Conservation (phyloP, 2,329 filamentous ascomycete species). For the Bipolaris zeicola region DNA sequence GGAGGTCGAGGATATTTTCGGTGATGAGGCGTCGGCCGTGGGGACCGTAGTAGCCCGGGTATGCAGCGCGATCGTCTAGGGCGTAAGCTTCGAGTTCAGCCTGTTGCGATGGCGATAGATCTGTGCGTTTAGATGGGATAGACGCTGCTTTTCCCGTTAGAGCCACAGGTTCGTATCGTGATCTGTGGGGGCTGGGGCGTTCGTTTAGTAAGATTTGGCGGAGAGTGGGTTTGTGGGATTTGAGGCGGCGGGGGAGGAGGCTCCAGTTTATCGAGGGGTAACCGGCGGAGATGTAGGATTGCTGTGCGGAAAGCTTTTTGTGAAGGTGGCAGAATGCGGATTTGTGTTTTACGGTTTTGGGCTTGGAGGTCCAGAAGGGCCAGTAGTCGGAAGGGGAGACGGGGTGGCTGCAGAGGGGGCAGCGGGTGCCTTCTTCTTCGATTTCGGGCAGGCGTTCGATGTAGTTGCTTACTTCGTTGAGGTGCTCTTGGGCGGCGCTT, state of each 20-base stretch:
- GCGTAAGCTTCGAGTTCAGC: constrained; percentile 36
- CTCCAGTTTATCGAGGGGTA: constrained; percentile 78
- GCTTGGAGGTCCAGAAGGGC: constrained; percentile 42
- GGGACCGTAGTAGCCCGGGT: constrained; percentile 79
- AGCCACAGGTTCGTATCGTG: constrained; percentile 29
- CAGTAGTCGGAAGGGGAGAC: constrained; percentile 64
- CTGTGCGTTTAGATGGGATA: constrained; percentile 43
- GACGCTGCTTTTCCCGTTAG: constrained; percentile 35
- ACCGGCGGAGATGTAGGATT: constrained; percentile 57
- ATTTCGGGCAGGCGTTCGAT: constrained; percentile 23
- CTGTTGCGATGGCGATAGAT: constrained; percentile 50
- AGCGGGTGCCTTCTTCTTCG: constrained; percentile 46
- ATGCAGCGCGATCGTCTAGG: constrained; percentile 25
- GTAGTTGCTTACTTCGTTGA: constrained; percentile 26
- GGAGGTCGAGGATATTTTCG: constrained; percentile 44
- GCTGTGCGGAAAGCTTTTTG: constrained; percentile 35
- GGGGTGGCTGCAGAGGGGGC: constrained; percentile 69
- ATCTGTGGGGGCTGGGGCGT: constrained; percentile 17
- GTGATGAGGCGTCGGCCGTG: constrained; percentile 75
- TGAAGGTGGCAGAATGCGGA: constrained; percentile 47
- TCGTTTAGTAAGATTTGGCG: constrained; percentile 64
- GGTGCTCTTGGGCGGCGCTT: constrained; percentile 21
- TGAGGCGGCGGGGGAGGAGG: constrained; percentile 58
- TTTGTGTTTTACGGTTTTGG: constrained; percentile 59
- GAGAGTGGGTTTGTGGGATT: constrained; percentile 58